Conservation (phyloP, 768 basidiomycete species). For the Suillus plorans region DNA sequence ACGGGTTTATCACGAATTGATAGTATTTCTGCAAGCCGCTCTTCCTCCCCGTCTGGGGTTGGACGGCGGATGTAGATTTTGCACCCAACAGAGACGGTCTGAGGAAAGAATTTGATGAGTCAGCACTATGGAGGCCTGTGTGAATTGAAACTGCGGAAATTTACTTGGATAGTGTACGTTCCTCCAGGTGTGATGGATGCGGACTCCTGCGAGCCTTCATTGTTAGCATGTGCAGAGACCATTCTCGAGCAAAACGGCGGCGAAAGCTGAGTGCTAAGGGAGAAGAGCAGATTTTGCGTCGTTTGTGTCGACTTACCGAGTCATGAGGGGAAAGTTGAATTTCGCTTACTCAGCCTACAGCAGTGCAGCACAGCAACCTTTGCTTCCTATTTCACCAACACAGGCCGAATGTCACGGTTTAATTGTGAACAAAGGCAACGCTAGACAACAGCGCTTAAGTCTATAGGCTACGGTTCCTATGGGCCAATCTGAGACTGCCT, state of each 20-base stretch:
- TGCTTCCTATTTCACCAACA: not conserved
- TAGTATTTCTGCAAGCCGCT: slow-evolving; percentile 93
- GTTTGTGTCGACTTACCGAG: slow-evolving; percentile 5
- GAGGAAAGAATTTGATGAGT: slow-evolving; percentile 30
- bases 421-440: not conserved
- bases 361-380: slow-evolving; percentile 4
- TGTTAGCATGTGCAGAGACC: slow-evolving; percentile 32
- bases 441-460: not conserved
- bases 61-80: slow-evolving; percentile 91
- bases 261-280: not conserved
- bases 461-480: not conserved
- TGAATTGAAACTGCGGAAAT: slow-evolving; percentile 24
- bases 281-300: not conserved
- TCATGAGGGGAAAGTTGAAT: slow-evolving; percentile 1
- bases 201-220: slow-evolving; percentile 43
- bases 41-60: slow-evolving; percentile 73
- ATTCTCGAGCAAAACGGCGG: slow-evolving; percentile 13
- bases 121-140: slow-evolving; percentile 26
- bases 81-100: slow-evolving; percentile 92
- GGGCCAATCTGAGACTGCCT: not conserved
- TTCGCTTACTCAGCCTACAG: slow-evolving; percentile 3
- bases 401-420: not conserved
- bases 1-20: slow-evolving; percentile 88
- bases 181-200: slow-evolving; percentile 73
- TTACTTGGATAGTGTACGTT: slow-evolving; percentile 73